These are phyloP conservation scores for Pythium guiyangense DNA, from an alignment of 352 stramenopile genomes.

Conservation along the genomic window DNA sequence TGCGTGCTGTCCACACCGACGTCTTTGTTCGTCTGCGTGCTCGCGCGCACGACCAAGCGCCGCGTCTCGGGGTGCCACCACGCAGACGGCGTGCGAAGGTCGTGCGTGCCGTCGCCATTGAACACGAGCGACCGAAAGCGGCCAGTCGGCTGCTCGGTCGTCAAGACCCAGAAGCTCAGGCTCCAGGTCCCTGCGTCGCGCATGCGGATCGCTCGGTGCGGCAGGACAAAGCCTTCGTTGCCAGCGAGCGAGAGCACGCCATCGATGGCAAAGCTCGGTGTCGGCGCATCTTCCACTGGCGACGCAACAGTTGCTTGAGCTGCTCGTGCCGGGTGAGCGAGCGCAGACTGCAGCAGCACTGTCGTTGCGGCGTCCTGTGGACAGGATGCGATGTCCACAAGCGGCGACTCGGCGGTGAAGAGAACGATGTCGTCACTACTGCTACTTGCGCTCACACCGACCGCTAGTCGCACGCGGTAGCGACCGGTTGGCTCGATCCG, in stretches of 20 bases:
- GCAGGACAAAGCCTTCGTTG: constrained; percentile 37
- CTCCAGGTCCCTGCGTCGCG: constrained; percentile 48
- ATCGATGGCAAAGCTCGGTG: constrained; percentile 30
- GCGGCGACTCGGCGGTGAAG: constrained; percentile 10
- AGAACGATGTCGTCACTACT: not conserved
- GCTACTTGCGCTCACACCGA: not conserved
- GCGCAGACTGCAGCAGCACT: constrained; percentile 5
- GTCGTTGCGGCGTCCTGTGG: not conserved
- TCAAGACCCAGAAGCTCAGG: constrained; percentile 66
- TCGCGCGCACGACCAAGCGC: constrained; percentile 64
- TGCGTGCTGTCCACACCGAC: constrained; percentile 43
- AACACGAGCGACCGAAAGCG: constrained; percentile 75
- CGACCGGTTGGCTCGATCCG: constrained; percentile 32
- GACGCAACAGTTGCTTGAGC: not conserved
- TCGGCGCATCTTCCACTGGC: not conserved
- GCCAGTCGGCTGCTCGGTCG: constrained; percentile 46
- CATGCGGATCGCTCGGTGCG: constrained; percentile 30
- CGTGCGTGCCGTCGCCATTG: constrained; percentile 55
- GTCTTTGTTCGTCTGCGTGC: constrained; percentile 46
- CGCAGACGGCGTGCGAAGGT: constrained; percentile 73
- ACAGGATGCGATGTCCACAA: constrained; percentile 13
- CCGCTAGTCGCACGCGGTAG: constrained; percentile 22
- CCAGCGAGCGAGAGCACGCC: constrained; percentile 53
- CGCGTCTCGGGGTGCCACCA: constrained; percentile 76
- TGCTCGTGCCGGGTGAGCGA: not conserved